Percentiles rank a stretch among this genome's conserved stretches.
Conservation (phyloP, 768 basidiomycete species). For the Lentinula boryana region DNA sequence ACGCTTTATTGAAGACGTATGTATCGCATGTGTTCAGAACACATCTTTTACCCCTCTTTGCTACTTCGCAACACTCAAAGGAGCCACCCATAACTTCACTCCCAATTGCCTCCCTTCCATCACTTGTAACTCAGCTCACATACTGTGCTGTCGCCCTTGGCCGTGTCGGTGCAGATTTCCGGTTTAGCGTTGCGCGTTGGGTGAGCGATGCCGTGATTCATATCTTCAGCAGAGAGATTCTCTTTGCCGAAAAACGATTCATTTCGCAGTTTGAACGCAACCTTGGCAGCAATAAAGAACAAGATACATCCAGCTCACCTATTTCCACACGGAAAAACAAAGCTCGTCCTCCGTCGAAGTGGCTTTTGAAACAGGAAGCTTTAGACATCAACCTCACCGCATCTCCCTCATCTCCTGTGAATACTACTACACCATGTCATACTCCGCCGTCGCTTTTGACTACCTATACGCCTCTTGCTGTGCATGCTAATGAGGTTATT, state of each 20-base stretch:
- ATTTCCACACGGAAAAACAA: constrained; percentile 11
- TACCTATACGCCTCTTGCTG: constrained; percentile 71
- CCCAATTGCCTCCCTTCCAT: constrained; percentile 61
- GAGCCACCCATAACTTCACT: constrained; percentile 41
- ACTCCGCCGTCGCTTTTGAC: constrained; percentile 68
- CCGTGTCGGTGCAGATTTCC: constrained; percentile 90
- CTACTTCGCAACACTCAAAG: constrained; percentile 23
- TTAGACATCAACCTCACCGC: constrained; percentile 7
- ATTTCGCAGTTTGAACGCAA: constrained; percentile 16
- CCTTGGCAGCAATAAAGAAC: constrained; percentile 6
- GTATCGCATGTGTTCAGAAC: constrained; percentile 53
- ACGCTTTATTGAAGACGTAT: constrained; percentile 58
- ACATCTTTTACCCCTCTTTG: constrained; percentile 65
- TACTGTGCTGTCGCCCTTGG: constrained; percentile 92
- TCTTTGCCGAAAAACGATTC: constrained; percentile 34
- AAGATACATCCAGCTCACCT: constrained; percentile 22
- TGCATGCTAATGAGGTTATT: constrained; percentile 66
- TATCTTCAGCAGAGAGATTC: constrained; percentile 49
- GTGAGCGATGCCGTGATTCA: constrained; percentile 59
- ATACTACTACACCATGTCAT: constrained; percentile 37
- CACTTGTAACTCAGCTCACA: constrained; percentile 86
- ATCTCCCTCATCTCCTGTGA: constrained; percentile 16
- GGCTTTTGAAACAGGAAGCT: constrained; percentile 12
- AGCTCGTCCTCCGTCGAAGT: constrained; percentile 30
- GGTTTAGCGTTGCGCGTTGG: constrained; percentile 55